Percentiles rank a stretch among this genome's conserved stretches.
phyloP scores from a whole-genome alignment of 805 yeast species.

The Kluyveromyces aestuarii region DNA sequence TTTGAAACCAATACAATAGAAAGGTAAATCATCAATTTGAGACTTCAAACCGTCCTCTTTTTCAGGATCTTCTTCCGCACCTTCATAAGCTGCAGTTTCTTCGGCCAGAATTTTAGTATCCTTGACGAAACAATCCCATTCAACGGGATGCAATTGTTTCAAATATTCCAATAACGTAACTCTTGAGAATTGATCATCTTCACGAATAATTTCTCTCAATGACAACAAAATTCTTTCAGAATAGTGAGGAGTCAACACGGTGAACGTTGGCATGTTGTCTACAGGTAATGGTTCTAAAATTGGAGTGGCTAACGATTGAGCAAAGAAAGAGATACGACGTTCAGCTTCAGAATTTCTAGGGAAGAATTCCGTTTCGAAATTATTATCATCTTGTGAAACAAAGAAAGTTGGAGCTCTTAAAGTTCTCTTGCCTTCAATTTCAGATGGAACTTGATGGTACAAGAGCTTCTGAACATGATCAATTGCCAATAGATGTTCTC shows the following conservation, averaged over 20 bases:
- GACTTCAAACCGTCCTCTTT: constrained; percentile 65
- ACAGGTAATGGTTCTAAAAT: constrained; percentile 98
- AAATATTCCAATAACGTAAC: constrained; percentile 89
- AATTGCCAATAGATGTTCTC: constrained; percentile 96
- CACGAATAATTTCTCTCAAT: constrained; percentile 92
- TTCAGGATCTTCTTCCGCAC: constrained; percentile 36
- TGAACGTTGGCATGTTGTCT: constrained; percentile 98
- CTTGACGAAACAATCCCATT: constrained; percentile 96
- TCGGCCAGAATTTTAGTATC: constrained; percentile 94
- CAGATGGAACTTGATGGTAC: constrained; percentile 97
- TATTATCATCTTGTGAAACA: constrained; percentile 92
- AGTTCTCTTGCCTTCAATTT: constrained; percentile 96
- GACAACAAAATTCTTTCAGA: constrained; percentile 88
- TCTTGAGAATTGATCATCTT: constrained; percentile 93
- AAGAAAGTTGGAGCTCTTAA: constrained; percentile 98
- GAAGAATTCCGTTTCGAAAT: constrained; percentile 93
- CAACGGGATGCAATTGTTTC: constrained; percentile 91
- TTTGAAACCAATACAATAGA: constrained; percentile 94
- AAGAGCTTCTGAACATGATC: constrained; percentile 96
- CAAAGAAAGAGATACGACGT: constrained; percentile 98
- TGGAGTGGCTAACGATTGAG: constrained; percentile 97
- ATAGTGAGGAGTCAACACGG: constrained; percentile 94
- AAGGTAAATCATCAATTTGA: constrained; percentile 86
- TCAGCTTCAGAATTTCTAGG: constrained; percentile 97
- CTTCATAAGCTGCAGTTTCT: constrained; percentile 74